These are phyloP conservation scores for Paraurostyla sp. DNA, from an alignment of 73 alveolate species.

Conservation along the genomic window DNA sequence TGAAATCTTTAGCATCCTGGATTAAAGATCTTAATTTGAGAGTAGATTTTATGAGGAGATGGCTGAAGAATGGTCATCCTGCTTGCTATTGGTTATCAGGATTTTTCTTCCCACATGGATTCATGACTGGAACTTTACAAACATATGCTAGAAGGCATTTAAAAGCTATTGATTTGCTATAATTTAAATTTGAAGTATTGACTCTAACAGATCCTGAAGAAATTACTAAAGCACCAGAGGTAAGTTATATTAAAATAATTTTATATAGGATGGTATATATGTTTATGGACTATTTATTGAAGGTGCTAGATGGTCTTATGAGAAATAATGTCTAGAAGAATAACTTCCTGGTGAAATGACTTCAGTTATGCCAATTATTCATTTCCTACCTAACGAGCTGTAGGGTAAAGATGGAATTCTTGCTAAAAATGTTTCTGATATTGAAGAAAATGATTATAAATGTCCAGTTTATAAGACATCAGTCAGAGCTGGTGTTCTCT, in stretches of 20 bases:
- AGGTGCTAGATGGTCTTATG: constrained; percentile 99
- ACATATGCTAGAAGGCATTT: constrained; percentile 89
- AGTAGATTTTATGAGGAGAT: constrained; percentile 96
- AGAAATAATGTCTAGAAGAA: constrained; percentile 77
- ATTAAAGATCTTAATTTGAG: constrained; percentile 96
- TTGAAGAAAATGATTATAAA: constrained; percentile 41
- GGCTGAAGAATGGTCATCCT: constrained; percentile 99
- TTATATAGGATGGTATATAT: constrained; percentile 99
- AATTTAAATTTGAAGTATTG: constrained; percentile 72
- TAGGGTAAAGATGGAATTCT: neutral
- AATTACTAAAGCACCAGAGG: constrained; percentile 89
- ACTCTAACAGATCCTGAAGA: constrained; percentile 63
- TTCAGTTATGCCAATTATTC: constrained; percentile 90
- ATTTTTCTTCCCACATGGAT: constrained; percentile 99
- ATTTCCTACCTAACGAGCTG: constrained; percentile 83
- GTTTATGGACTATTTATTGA: constrained; percentile 99
- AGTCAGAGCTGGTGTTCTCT: constrained; percentile 95
- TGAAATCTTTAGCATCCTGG: constrained; percentile 98
- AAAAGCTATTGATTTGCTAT: constrained; percentile 87
- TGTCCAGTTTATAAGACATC: constrained; percentile 98
- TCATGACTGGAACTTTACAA: constrained; percentile 92
- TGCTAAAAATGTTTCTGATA: constrained; percentile 3
- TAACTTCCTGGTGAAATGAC: constrained; percentile 83
- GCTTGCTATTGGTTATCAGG: constrained; percentile 98
- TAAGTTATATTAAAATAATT: too few species aligned